Evolutionary conservation across 2,329 filamentous ascomycete species (phyloP).

Genomic region (Cytospora chrysosperma): DNA sequence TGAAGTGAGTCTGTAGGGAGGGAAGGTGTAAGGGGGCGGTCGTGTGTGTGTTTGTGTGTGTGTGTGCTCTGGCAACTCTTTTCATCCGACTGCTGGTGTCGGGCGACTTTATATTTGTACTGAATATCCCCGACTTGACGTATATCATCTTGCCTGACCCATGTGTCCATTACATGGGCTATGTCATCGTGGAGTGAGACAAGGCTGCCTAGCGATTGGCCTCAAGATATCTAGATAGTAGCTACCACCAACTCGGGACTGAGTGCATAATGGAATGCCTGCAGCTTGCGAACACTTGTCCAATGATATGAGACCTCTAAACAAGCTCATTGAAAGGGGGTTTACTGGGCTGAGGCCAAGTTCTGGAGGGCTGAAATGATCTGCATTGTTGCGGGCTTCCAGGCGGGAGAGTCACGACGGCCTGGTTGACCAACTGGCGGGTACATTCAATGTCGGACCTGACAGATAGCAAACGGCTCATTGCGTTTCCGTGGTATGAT

Average conservation of each 20-base stretch:
- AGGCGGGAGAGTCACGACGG: too few species aligned
- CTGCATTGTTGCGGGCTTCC: too few species aligned
- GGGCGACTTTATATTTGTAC: neutral
- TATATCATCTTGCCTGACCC: neutral
- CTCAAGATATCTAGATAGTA: too few species aligned
- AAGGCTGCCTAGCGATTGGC: slow-evolving; percentile 4
- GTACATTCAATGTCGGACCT: too few species aligned
- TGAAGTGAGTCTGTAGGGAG: neutral
- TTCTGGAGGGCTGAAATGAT: too few species aligned
- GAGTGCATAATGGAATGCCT: neutral
- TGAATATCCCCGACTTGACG: neutral
- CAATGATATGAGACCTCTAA: neutral
- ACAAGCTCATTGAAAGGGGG: neutral
- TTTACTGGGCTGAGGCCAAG: too few species aligned
- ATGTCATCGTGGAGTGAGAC: neutral
- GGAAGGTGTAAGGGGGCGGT: neutral
- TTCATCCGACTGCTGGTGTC: neutral
- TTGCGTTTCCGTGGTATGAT: too few species aligned
- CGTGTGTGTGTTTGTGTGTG: too few species aligned
- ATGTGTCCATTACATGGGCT: neutral
- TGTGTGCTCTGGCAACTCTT: neutral
- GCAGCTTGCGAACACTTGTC: neutral
- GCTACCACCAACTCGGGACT: too few species aligned
- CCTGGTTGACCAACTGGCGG: too few species aligned
- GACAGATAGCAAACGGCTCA: too few species aligned